phyloP scores from a whole-genome alignment of 768 basidiomycete species.

The Sporobolomyces pararoseus region DNA sequence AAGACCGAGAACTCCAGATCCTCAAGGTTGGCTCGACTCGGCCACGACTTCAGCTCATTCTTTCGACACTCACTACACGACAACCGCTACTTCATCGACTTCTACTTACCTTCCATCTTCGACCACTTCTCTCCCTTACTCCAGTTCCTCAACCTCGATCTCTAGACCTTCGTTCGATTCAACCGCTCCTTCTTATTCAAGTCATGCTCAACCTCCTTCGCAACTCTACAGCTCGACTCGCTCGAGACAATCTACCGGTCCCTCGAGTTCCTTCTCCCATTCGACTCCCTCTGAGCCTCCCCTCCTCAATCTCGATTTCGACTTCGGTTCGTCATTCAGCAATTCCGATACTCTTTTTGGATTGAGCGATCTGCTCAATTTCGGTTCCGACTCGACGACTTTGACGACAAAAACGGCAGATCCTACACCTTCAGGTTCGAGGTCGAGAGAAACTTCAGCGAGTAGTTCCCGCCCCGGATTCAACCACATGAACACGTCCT shows the following conservation, averaged over 20 bases:
- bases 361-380: conserved; percentile 28
- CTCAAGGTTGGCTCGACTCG: conserved; percentile 9
- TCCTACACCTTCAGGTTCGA: background rate
- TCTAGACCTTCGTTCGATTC: conserved; percentile 30
- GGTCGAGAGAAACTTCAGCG: conserved; percentile 11
- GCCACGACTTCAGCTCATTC: conserved; percentile 3
- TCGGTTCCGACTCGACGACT: background rate
- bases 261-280: background rate
- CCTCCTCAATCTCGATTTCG: conserved; percentile 30
- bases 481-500: too few species aligned
- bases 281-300: conserved; percentile 6
- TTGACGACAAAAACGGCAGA: background rate
- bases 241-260: conserved; percentile 1
- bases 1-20: conserved; percentile 27
- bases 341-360: conserved; percentile 30
- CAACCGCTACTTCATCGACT: background rate
- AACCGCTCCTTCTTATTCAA: background rate
- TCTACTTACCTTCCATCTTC: background rate
- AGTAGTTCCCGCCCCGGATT: background rate
- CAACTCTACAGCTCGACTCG: background rate
- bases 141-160: conserved; percentile 1
- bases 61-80: background rate
- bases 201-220: background rate
- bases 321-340: conserved; percentile 32
- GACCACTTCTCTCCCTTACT: conserved; percentile 2